Conservation (phyloP, 2,329 filamentous ascomycete species). For the Diaporthe capsici region DNA sequence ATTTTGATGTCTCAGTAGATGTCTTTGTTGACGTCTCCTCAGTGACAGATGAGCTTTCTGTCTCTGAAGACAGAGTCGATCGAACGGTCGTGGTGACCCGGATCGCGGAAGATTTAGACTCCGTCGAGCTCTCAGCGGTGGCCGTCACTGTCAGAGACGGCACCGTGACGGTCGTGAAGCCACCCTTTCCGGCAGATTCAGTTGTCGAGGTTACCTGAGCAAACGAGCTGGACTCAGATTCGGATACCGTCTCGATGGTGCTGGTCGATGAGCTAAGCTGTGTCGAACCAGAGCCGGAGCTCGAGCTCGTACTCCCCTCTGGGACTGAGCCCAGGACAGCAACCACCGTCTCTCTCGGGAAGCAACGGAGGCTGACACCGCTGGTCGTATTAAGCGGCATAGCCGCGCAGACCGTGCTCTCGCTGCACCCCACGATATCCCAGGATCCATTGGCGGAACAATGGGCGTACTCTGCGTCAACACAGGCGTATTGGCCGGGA, state of each 20-base stretch:
- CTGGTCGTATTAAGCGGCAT: constrained; percentile 65
- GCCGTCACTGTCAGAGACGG: constrained; percentile 35
- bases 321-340: constrained; percentile 55
- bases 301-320: background rate
- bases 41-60: background rate
- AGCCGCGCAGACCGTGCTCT: constrained; percentile 62
- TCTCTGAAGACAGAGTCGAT: constrained; percentile 8
- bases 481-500: constrained; percentile 64
- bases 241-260: background rate
- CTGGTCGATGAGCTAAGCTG: constrained; percentile 14
- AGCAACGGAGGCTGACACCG: constrained; percentile 66
- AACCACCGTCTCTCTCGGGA: constrained; percentile 56
- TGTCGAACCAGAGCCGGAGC: background rate
- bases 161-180: constrained; percentile 34
- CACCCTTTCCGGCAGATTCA: background rate
- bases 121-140: constrained; percentile 10
- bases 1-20: background rate
- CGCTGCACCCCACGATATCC: constrained; percentile 54
- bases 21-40: background rate
- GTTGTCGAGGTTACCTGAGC: constrained; percentile 1
- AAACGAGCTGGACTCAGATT: constrained; percentile 2
- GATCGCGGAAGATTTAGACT: background rate
- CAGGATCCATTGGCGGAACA: constrained; percentile 61
- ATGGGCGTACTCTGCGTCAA: constrained; percentile 62
- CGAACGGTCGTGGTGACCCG: constrained; percentile 15